Conservation (phyloP, 441 rosid genomes). For the Gossypium laxum region DNA sequence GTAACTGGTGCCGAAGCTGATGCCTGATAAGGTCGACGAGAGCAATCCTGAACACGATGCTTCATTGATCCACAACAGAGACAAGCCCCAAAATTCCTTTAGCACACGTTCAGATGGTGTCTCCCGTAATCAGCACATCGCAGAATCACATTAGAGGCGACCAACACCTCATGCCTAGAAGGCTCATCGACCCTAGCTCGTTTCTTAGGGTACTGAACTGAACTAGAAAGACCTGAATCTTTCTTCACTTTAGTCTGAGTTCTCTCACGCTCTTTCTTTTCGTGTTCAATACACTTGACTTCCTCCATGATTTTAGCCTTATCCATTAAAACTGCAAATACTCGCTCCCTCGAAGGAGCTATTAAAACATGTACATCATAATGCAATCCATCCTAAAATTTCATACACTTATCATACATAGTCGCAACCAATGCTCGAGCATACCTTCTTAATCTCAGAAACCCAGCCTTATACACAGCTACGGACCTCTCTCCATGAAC, state of each 20-base stretch:
- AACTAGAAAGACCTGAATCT: background rate
- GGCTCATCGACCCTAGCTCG: background rate
- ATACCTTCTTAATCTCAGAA: background rate
- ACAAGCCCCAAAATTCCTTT: background rate
- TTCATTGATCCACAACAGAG: background rate
- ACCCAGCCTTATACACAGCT: background rate
- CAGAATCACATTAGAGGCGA: background rate
- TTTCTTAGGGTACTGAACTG: no score
- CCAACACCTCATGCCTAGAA: background rate
- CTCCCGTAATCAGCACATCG: no score
- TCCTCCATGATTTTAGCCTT: background rate
- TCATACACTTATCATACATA: background rate
- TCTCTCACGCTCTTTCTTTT: background rate
- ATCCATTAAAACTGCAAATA: background rate
- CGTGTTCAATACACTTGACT: no score
- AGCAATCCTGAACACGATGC: background rate
- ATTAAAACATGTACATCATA: background rate
- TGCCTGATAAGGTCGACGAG: background rate
- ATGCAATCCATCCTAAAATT: background rate
- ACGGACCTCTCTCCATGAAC: background rate
- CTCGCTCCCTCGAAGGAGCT: background rate
- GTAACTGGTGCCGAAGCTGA: background rate
- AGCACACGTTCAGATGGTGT: background rate
- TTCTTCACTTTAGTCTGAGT: background rate
- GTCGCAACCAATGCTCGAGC: background rate